Percentiles rank a stretch among this genome's conserved stretches.
Evolutionary conservation across 257 asterid genomes (phyloP).

Genomic region (Solanum bulbocastanum): DNA sequence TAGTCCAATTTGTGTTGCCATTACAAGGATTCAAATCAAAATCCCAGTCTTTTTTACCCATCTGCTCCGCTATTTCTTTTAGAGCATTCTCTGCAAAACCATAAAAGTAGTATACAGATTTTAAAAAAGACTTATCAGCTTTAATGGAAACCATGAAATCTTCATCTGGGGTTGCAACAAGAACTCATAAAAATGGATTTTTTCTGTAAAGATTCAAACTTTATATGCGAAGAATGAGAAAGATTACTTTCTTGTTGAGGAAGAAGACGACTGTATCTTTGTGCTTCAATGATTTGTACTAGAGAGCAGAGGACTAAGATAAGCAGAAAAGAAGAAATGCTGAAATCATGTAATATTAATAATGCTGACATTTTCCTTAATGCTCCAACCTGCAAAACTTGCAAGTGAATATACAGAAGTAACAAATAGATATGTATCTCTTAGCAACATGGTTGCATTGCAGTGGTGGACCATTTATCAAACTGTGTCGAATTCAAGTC

Average conservation of each 20-base stretch:
- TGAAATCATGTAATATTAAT: background rate
- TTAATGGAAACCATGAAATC: background rate
- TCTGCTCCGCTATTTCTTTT: background rate
- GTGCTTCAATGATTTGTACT: background rate
- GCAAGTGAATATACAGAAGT: background rate
- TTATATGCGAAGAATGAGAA: background rate
- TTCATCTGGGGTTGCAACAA: background rate
- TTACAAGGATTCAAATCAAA: conserved; percentile 10
- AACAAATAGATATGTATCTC: background rate
- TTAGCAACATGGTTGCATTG: too few species aligned
- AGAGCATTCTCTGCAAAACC: conserved; percentile 7
- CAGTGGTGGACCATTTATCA: too few species aligned
- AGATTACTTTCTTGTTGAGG: background rate
- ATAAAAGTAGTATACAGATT: background rate
- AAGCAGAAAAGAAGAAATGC: background rate
- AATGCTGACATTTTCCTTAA: background rate
- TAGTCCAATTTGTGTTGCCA: background rate
- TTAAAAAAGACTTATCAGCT: background rate
- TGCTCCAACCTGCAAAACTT: background rate
- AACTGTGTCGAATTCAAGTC: accelerated
- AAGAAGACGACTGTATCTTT: background rate
- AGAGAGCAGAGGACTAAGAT: background rate
- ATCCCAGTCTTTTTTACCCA: conserved; percentile 16
- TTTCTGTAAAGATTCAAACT: background rate
- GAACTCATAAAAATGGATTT: background rate